Base-by-base conservation (phyloP, 805 yeast species). In the Dipodascus albidus region DNA sequence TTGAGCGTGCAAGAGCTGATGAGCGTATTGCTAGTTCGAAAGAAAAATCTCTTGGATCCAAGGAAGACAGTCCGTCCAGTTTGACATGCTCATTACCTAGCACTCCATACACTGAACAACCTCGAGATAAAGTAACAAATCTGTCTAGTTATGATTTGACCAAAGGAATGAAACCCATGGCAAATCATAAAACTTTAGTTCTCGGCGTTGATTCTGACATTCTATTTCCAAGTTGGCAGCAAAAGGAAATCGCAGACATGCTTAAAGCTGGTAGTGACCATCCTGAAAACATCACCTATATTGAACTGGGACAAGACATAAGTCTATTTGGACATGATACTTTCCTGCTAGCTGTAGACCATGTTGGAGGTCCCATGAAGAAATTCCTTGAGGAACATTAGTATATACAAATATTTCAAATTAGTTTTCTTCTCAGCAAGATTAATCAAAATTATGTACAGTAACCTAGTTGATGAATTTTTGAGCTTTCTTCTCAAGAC, bases 171-270 rank as follows among this genome's bases (percentile, higher is more conserved):
- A 61, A 64, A 27, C 77, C 78, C 23, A 71, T 90, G 54, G 74
- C 83, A 1, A 74, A 82, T 58, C 80, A 81, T 55, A 81, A 85
- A 33, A 75, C 86, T 2, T 72, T 90, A 53, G 87, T 90, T 2
- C 77, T 90, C 52, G 97, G 97, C 9, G 96, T 89, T n/a, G 93
- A 87, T 64, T 83, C 93, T 1, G 97, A 90, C 65, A 85, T 86
- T 44, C 74, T 90, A 51, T 90, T 90, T 73, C 97, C 97, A 1
- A 87, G 83, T 38, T 87, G 96, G 96, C 97, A 90, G 70, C 97
- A 90, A 68, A 70, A 82, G 54, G 96, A 90, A 64, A 81, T 87
- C 54, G 82, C 80, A 24, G 77, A 79, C 15, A 78, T 81, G 38
- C 73, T 90, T 49, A 69, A 65, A 51, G 65, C 70, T 47, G 71